Percentiles rank a stretch among this genome's conserved stretches.
phyloP scores from a whole-genome alignment of 345 rosid species.

The Clarkia xantiana region DNA sequence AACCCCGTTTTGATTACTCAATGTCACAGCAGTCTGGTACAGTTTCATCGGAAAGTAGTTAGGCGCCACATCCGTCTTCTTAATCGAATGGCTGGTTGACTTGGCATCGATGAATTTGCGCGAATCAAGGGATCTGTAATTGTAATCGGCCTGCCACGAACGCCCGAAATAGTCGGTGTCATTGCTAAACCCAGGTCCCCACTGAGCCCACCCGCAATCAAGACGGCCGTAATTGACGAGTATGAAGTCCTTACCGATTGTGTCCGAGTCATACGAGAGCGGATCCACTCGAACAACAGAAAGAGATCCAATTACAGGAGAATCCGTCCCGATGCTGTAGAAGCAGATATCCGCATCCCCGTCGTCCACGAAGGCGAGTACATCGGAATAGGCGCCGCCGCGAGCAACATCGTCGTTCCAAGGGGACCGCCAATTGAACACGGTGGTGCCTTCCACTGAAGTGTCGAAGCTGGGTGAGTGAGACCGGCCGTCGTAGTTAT shows the following conservation, averaged over 20 bases:
- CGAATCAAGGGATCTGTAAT: slow-evolving; percentile 18
- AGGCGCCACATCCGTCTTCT: slow-evolving; percentile 41
- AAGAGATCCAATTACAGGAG: slow-evolving; percentile 79
- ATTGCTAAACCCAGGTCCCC: slow-evolving; percentile 88
- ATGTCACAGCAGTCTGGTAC: slow-evolving; percentile 63
- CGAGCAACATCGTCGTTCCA: slow-evolving; percentile 50
- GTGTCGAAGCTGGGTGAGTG: slow-evolving; percentile 77
- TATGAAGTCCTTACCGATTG: slow-evolving; percentile 28
- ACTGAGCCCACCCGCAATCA: slow-evolving; percentile 55
- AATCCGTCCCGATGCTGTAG: slow-evolving; percentile 87
- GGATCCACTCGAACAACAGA: slow-evolving; percentile 67
- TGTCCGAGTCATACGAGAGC: slow-evolving; percentile 35
- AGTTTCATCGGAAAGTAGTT: slow-evolving; percentile 91
- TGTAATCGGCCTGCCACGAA: slow-evolving; percentile 74
- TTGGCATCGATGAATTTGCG: slow-evolving; percentile 18
- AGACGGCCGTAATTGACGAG: slow-evolving; percentile 84
- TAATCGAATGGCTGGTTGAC: slow-evolving; percentile 31
- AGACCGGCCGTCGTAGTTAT: slow-evolving; percentile 84
- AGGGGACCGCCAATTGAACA: slow-evolving; percentile 89
- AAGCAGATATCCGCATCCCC: slow-evolving; percentile 82
- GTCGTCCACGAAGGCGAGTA: slow-evolving; percentile 57
- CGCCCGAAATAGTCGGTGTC: slow-evolving; percentile 75
- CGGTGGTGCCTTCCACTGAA: slow-evolving; percentile 82
- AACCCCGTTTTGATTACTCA: slow-evolving; percentile 14
- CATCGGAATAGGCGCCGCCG: slow-evolving; percentile 91